These are phyloP conservation scores for Candida sphagnicola DNA, from an alignment of 805 yeast species.

Conservation along the genomic window DNA sequence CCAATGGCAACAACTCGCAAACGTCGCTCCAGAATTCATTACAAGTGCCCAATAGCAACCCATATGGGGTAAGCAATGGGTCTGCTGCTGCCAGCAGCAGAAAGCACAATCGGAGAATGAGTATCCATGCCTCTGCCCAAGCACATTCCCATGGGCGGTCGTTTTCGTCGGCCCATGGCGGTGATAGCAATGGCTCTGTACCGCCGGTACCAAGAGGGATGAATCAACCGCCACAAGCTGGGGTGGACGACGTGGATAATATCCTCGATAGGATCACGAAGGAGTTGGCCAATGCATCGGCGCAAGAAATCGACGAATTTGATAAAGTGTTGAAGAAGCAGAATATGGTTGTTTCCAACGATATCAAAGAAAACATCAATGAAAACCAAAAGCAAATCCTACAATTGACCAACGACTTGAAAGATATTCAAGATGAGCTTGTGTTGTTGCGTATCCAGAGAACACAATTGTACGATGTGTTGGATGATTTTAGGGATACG, in stretches of 20 bases:
- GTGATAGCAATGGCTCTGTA: slow-evolving; percentile 17
- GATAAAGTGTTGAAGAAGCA: slow-evolving; percentile 50
- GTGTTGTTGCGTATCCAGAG: slow-evolving; percentile 58
- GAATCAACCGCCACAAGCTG: not conserved
- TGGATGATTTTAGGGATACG: slow-evolving; percentile 53
- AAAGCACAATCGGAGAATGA: slow-evolving; percentile 25
- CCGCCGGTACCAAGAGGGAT: slow-evolving; percentile 32
- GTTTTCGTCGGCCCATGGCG: slow-evolving; percentile 17
- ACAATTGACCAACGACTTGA: slow-evolving; percentile 56
- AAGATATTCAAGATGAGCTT: slow-evolving; percentile 61
- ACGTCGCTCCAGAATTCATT: slow-evolving; percentile 1
- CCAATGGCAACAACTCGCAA: slow-evolving; percentile 6
- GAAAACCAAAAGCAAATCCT: slow-evolving; percentile 61
- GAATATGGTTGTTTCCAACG: slow-evolving; percentile 47
- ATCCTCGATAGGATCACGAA: slow-evolving; percentile 17
- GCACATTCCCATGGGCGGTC: slow-evolving; percentile 27
- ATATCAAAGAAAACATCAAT: slow-evolving; percentile 55
- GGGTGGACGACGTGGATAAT: slow-evolving; percentile 8
- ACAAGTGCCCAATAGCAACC: slow-evolving; percentile 4
- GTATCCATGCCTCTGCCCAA: slow-evolving; percentile 37
- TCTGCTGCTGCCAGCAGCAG: slow-evolving; percentile 7
- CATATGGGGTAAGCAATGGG: slow-evolving; percentile 3
- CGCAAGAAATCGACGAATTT: slow-evolving; percentile 68
- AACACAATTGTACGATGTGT: slow-evolving; percentile 54
- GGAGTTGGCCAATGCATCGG: slow-evolving; percentile 61